Conservation (phyloP, 2,329 filamentous ascomycete species). For the Colletotrichum tamarilloi region DNA sequence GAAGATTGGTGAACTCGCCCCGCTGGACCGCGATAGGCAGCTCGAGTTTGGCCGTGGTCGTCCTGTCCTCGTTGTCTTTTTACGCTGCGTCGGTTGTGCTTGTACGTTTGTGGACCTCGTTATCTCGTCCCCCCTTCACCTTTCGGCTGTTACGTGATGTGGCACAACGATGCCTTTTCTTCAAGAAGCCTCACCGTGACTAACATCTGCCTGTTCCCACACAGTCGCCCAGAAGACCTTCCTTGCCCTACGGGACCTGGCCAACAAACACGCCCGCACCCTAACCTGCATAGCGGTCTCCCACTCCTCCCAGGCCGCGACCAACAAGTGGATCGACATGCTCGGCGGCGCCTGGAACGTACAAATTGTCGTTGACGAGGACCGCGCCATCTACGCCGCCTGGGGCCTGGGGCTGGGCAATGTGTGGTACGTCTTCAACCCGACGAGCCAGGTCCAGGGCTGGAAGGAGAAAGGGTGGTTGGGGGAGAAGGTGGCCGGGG, state of each 20-base stretch:
- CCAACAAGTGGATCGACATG: slow-evolving; percentile 66
- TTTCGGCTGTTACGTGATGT: not conserved
- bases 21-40: slow-evolving; percentile 57
- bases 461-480: slow-evolving; percentile 68
- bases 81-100: slow-evolving; percentile 66
- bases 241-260: slow-evolving; percentile 64
- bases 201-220: not conserved
- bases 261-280: slow-evolving; percentile 59
- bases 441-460: slow-evolving; percentile 61
- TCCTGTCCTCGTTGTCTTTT: slow-evolving; percentile 60
- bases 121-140: slow-evolving; percentile 16
- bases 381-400: slow-evolving; percentile 66
- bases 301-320: slow-evolving; percentile 67
- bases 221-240: slow-evolving; percentile 68
- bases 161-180: not conserved
- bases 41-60: slow-evolving; percentile 56
- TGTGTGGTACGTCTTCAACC: slow-evolving; percentile 65
- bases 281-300: slow-evolving; percentile 69
- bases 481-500: slow-evolving; percentile 60
- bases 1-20: slow-evolving; percentile 59
- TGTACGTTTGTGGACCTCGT: slow-evolving; percentile 51
- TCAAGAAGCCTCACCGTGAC: not conserved
- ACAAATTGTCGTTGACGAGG: slow-evolving; percentile 66
- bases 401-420: slow-evolving; percentile 67
- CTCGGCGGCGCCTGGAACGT: slow-evolving; percentile 69